Evolutionary conservation across 192 early-diverging fungal species (phyloP).

Genomic region (Radiomyces spectabilis): DNA sequence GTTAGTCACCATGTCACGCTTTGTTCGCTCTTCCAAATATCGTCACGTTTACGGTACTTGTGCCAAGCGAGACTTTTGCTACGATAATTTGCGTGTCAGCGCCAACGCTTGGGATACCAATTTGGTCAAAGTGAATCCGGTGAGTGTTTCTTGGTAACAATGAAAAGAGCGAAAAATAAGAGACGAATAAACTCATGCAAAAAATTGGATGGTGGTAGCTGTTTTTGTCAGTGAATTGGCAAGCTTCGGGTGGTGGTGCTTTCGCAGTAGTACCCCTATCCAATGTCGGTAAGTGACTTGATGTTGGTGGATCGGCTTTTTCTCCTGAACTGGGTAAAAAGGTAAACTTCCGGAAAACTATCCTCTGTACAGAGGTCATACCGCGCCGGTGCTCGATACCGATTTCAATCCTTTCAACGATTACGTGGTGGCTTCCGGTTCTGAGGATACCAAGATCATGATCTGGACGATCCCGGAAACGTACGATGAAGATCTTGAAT

Average conservation of each 20-base stretch:
- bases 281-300: constrained; percentile 42
- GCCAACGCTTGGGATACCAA: constrained; percentile 97
- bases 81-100: constrained; percentile 88
- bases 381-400: constrained; percentile 92
- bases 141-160: constrained; percentile 29
- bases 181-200: background rate
- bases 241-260: constrained; percentile 82
- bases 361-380: constrained; percentile 90
- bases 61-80: constrained; percentile 85
- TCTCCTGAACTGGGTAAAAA: constrained; percentile 15
- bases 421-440: constrained; percentile 81
- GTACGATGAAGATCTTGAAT: constrained; percentile 59
- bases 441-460: constrained; percentile 88
- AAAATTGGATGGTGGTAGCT: constrained; percentile 31
- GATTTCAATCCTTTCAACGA: constrained; percentile 99
- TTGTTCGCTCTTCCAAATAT: constrained; percentile 80
- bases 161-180: background rate
- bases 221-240: constrained; percentile 78
- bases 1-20: constrained; percentile 60
- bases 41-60: constrained; percentile 92
- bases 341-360: constrained; percentile 87
- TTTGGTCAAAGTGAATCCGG: constrained; percentile 89
- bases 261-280: constrained; percentile 90
- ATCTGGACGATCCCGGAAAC: constrained; percentile 91
- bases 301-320: background rate